phyloP scores from a whole-genome alignment of 495 filamentous ascomycete species.

The Talaromyces ruber region DNA sequence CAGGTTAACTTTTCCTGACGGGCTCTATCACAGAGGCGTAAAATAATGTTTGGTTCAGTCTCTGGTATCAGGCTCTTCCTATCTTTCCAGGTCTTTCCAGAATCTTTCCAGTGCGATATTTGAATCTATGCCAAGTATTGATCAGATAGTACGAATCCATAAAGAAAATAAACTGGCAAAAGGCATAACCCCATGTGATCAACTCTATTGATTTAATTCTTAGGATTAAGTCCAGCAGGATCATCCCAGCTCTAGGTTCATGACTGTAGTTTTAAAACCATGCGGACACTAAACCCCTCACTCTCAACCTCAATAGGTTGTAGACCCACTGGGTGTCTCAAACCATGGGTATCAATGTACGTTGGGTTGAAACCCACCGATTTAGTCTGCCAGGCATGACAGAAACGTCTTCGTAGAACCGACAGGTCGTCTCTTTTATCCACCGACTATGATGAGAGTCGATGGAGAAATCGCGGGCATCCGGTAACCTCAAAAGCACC shows the following conservation, averaged over 20 bases:
- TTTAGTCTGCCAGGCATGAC: neutral
- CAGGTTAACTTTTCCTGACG: no score
- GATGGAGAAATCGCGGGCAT: neutral
- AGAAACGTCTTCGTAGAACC: neutral
- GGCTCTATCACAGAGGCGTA: no score
- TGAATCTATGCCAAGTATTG: neutral
- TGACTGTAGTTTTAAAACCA: neutral
- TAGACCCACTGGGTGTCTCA: neutral
- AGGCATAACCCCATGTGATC: neutral
- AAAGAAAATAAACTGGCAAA: neutral
- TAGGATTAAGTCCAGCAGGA: neutral
- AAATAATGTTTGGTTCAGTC: no score
- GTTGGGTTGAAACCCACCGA: neutral
- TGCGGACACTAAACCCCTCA: neutral
- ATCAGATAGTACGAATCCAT: neutral
- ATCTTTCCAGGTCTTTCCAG: no score
- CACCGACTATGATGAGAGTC: neutral
- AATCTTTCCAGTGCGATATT: no score
- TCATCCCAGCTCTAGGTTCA: neutral
- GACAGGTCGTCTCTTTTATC: neutral
- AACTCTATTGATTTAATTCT: neutral
- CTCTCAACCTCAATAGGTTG: neutral
- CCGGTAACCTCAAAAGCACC: no score
- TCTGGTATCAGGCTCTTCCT: no score
- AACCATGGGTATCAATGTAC: neutral